These are phyloP conservation scores for Filosporella fistucella DNA, from an alignment of 495 filamentous ascomycete genomes.

Conservation along the genomic window DNA sequence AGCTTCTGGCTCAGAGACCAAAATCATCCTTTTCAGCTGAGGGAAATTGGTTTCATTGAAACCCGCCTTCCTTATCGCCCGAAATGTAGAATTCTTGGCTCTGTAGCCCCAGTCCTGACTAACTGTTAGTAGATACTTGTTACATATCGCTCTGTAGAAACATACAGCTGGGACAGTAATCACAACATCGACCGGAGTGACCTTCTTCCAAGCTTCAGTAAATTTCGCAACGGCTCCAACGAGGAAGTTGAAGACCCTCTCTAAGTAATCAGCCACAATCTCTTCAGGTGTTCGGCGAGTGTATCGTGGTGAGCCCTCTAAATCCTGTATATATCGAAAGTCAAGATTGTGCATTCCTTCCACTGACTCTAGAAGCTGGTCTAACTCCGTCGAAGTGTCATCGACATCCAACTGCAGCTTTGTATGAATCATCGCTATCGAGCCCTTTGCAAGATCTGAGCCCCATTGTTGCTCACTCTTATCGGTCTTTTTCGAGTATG, in stretches of 20 bases:
- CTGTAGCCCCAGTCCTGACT: constrained; percentile 13
- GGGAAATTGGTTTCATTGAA: constrained; percentile 13
- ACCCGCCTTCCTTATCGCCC: constrained; percentile 8
- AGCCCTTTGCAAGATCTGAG: constrained; percentile 2
- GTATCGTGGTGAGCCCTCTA: background rate
- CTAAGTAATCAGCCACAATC: constrained; percentile 10
- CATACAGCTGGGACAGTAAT: constrained; percentile 15
- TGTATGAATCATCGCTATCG: constrained; percentile 17
- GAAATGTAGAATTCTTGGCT: constrained; percentile 17
- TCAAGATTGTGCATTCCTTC: constrained; percentile 14
- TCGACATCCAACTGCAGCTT: constrained; percentile 14
- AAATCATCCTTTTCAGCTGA: constrained; percentile 3
- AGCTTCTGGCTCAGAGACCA: constrained; percentile 18
- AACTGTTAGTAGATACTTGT: background rate
- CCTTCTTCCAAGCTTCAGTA: background rate
- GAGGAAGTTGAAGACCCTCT: constrained; percentile 3
- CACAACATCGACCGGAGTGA: constrained; percentile 15
- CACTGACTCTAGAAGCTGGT: constrained; percentile 10
- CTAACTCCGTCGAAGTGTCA: constrained; percentile 6
- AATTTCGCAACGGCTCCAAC: background rate
- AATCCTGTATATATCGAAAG: constrained; percentile 6
- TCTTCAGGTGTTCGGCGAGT: constrained; percentile 5
- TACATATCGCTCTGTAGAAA: background rate
- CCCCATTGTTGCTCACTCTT: constrained; percentile 11
- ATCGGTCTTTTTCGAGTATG: constrained; percentile 4